Percentiles rank a stretch among this genome's conserved stretches.
Evolutionary conservation across 176 grass and related monocot genomes (phyloP).

Genomic region (Aechmea fasciata): DNA sequence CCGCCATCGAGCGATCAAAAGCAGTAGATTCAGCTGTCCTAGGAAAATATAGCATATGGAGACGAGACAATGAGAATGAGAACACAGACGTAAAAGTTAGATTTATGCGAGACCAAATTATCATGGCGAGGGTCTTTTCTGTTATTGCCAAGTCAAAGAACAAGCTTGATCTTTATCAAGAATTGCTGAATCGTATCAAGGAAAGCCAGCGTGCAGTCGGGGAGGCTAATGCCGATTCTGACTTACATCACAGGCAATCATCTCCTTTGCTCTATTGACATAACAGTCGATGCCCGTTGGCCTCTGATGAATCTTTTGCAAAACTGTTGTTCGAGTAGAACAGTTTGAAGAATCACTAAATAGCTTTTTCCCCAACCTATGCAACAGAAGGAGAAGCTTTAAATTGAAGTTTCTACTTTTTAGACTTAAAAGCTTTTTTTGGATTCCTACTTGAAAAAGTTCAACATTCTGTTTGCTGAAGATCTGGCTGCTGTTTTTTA

Average conservation of each 20-base stretch:
- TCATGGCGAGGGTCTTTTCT: constrained; percentile 89
- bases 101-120: constrained; percentile 93
- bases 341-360: no score
- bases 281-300: no score
- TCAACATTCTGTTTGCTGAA: no score
- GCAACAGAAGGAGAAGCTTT: no score
- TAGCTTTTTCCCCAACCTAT: no score
- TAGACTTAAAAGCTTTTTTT: no score
- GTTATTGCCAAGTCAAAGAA: constrained; percentile 61
- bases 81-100: constrained; percentile 91
- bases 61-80: constrained; percentile 87
- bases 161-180: constrained; percentile 59
- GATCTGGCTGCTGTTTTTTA: no score
- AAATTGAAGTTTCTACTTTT: no score
- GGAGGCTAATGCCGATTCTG: constrained; percentile 74
- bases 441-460: no score
- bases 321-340: no score
- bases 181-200: constrained; percentile 68
- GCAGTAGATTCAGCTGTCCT: constrained; percentile 86
- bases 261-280: neutral
- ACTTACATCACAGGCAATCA: constrained; percentile 65
- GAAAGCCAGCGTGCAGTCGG: constrained; percentile 84
- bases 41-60: constrained; percentile 98
- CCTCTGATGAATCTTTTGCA: no score
- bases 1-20: constrained; percentile 85